Percentiles rank a stretch among this genome's conserved stretches.
These are phyloP conservation scores for Nakazawaea holstii DNA, from an alignment of 805 yeast species.

Conservation along the genomic window DNA sequence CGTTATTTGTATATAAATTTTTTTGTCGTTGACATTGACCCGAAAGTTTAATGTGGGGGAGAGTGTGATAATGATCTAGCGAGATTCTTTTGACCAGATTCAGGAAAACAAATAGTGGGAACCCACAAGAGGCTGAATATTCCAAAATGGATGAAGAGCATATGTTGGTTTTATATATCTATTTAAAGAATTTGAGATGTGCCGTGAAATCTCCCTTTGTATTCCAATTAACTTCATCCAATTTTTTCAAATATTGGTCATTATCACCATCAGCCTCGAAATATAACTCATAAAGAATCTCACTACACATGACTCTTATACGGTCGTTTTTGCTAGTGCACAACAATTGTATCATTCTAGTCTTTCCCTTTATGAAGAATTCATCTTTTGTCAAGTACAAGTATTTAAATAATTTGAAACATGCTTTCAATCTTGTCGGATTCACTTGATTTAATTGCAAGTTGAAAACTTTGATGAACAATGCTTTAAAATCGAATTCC, in stretches of 20 bases:
- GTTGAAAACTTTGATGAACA: conserved; percentile 48
- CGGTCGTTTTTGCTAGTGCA: neutral
- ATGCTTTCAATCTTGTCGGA: conserved; percentile 29
- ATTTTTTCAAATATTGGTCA: neutral
- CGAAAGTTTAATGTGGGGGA: too few species aligned
- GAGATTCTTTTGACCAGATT: too few species aligned
- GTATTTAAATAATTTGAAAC: conserved; percentile 38
- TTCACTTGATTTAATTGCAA: conserved; percentile 46
- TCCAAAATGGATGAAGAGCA: too few species aligned
- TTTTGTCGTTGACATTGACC: too few species aligned
- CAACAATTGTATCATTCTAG: conserved; percentile 1
- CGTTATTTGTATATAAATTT: too few species aligned
- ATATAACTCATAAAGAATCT: conserved; percentile 5
- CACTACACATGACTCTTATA: conserved; percentile 2
- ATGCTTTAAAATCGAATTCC: conserved; percentile 23
- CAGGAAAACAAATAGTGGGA: too few species aligned
- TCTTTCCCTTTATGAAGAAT: conserved; percentile 8
- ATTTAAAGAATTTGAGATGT: conserved; percentile 1
- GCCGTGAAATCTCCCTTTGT: neutral
- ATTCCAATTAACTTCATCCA: conserved; percentile 4
- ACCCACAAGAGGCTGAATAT: too few species aligned
- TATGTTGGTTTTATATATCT: too few species aligned
- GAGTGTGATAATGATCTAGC: too few species aligned
- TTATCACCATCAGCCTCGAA: neutral
- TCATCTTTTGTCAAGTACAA: conserved; percentile 19